Conservation (phyloP, 2,329 filamentous ascomycete species). For the Laburnicola sp. region DNA sequence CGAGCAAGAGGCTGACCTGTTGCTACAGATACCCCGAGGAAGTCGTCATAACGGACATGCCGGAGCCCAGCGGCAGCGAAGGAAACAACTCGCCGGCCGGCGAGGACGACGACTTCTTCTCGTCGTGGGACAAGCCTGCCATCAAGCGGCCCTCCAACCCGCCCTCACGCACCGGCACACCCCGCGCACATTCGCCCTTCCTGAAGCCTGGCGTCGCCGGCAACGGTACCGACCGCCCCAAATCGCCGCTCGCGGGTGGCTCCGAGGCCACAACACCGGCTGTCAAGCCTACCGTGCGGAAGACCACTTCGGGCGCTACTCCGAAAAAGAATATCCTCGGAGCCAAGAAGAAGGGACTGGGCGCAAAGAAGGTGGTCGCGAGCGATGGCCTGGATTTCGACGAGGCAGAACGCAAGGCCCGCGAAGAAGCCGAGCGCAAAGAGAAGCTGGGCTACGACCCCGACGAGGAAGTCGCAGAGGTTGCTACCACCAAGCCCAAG, state of each 20-base stretch:
- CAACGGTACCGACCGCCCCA: slow-evolving; percentile 68
- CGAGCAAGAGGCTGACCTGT: slow-evolving; percentile 23
- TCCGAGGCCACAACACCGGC: slow-evolving; percentile 56
- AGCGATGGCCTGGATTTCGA: slow-evolving; percentile 87
- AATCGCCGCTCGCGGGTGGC: slow-evolving; percentile 70
- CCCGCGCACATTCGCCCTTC: slow-evolving; percentile 85
- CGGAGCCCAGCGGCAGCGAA: slow-evolving; percentile 59
- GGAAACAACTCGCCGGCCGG: slow-evolving; percentile 75
- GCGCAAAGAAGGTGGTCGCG: slow-evolving; percentile 72
- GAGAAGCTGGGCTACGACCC: slow-evolving; percentile 95
- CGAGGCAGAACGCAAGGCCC: slow-evolving; percentile 93
- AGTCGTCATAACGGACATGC: slow-evolving; percentile 78
- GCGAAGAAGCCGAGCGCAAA: slow-evolving; percentile 94
- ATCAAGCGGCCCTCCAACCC: slow-evolving; percentile 97
- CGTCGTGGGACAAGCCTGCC: slow-evolving; percentile 96
- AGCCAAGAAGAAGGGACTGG: slow-evolving; percentile 64
- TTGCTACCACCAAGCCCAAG: slow-evolving; percentile 45
- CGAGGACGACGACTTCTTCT: slow-evolving; percentile 96
- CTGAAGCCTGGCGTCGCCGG: slow-evolving; percentile 69
- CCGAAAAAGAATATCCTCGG: slow-evolving; percentile 87
- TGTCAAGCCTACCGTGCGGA: slow-evolving; percentile 72
- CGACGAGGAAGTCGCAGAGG: slow-evolving; percentile 68
- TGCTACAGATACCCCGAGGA: slow-evolving; percentile 73
- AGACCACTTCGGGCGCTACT: slow-evolving; percentile 63
- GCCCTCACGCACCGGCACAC: slow-evolving; percentile 84